Percentiles rank a stretch among this genome's conserved stretches.
These are phyloP conservation scores for Chimonanthus praecox DNA, from an alignment of 164 flowering plant species.

Conservation along the genomic window DNA sequence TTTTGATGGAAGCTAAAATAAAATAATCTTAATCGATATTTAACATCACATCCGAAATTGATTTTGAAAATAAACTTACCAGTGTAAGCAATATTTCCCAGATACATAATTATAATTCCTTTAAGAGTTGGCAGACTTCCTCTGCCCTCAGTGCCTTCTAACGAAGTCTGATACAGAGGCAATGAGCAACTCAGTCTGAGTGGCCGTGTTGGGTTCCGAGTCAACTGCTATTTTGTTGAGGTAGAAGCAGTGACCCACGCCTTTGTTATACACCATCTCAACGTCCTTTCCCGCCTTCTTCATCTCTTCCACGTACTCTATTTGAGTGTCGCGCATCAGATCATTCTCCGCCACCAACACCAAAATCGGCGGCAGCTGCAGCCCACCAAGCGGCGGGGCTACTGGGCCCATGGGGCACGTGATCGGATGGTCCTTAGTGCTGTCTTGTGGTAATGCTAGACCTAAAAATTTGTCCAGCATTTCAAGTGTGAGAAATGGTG, in stretches of 20 bases:
- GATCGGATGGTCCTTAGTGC: conserved; percentile 63
- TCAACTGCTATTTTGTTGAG: conserved; percentile 67
- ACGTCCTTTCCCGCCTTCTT: conserved; percentile 54
- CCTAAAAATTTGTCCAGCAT: conserved; percentile 70
- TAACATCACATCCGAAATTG: too few species aligned
- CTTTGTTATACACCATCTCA: conserved; percentile 38
- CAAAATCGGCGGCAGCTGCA: conserved; percentile 52
- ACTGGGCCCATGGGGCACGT: conserved; percentile 77
- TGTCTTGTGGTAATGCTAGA: conserved; percentile 52
- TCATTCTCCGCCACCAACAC: conserved; percentile 62
- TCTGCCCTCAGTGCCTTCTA: conserved; percentile 27
- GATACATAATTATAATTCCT: too few species aligned
- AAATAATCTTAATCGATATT: too few species aligned
- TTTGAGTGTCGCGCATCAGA: conserved; percentile 48
- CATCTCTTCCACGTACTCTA: conserved; percentile 73
- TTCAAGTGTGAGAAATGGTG: conserved; percentile 60
- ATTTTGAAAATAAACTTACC: too few species aligned
- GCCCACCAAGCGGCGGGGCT: conserved; percentile 35
- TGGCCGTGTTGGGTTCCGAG: conserved; percentile 39
- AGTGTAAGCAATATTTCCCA: too few species aligned
- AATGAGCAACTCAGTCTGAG: conserved; percentile 34
- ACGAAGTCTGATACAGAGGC: conserved; percentile 42
- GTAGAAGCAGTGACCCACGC: conserved; percentile 68
- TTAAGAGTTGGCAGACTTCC: too few species aligned
- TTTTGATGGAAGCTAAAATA: too few species aligned